phyloP scores from a whole-genome alignment of 2,329 filamentous ascomycete genomes.

The Monilinia polystroma region DNA sequence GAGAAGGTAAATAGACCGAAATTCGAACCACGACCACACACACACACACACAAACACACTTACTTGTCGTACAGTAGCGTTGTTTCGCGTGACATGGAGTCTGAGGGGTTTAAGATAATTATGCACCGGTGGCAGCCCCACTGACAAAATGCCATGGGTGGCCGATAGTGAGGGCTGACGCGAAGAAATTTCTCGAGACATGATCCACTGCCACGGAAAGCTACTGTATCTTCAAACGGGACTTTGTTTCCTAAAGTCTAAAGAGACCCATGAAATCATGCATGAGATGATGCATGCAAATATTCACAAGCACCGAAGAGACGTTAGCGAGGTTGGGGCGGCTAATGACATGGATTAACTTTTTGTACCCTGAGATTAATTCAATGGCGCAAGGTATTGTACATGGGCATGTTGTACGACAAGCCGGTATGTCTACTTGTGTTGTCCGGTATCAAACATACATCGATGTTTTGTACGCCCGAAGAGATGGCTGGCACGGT shows the following conservation, averaged over 20 bases:
- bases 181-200: constrained; percentile 18
- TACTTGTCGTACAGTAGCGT: neutral
- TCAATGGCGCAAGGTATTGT: neutral
- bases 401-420: neutral
- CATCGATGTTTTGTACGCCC: neutral
- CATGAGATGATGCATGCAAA: constrained; percentile 5
- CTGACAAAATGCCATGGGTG: neutral
- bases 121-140: neutral
- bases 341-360: constrained; percentile 2
- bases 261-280: neutral
- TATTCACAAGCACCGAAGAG: neutral
- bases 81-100: constrained; percentile 1
- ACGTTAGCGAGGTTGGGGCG: neutral
- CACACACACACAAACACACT: neutral
- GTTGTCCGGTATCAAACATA: constrained; percentile 4
- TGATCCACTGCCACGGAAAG: constrained; percentile 3
- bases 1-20: neutral
- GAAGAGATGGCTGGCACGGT: neutral
- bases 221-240: neutral
- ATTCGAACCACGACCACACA: neutral
- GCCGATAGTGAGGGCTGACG: neutral
- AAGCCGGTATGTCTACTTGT: constrained; percentile 4
- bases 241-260: neutral
- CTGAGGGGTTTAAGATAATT: neutral
- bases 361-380: neutral